Percentiles rank a stretch among this genome's conserved stretches.
These are phyloP conservation scores for Caulochytrium protostelioides DNA, from an alignment of 371 early-diverging fungal genomes.

Conservation along the genomic window DNA sequence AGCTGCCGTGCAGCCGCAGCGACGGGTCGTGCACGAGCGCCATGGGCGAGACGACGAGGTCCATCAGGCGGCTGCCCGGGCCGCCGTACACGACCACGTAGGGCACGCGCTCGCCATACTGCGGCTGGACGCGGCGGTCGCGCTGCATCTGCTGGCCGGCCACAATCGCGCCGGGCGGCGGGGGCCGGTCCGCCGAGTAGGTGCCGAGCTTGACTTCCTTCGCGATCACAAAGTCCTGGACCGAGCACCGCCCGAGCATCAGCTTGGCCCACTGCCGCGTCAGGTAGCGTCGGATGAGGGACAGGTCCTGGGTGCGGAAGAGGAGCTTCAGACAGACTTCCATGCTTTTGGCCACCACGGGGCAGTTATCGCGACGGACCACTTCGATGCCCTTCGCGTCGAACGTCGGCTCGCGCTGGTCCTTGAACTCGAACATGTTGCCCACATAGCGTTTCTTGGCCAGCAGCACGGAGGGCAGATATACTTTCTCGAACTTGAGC, in stretches of 20 bases:
- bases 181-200: slow-evolving; percentile 27
- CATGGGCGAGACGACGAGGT: slow-evolving; percentile 45
- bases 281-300: slow-evolving; percentile 47
- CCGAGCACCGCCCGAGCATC: slow-evolving; percentile 33
- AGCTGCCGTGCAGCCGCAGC: slow-evolving; percentile 42
- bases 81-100: slow-evolving; percentile 55
- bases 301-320: slow-evolving; percentile 55
- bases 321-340: slow-evolving; percentile 52
- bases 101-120: slow-evolving; percentile 69
- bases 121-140: slow-evolving; percentile 51
- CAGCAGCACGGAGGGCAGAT: slow-evolving; percentile 59
- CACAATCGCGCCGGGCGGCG: slow-evolving; percentile 56
- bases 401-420: slow-evolving; percentile 41
- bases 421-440: slow-evolving; percentile 41
- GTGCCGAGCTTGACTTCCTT: slow-evolving; percentile 56
- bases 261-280: slow-evolving; percentile 46
- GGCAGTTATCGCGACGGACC: slow-evolving; percentile 65
- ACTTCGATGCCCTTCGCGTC: slow-evolving; percentile 92
- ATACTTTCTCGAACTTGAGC: slow-evolving; percentile 77
- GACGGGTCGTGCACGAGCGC: slow-evolving; percentile 32
- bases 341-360: slow-evolving; percentile 49
- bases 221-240: slow-evolving; percentile 62
- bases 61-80: slow-evolving; percentile 39
- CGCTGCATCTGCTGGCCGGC: slow-evolving; percentile 35
- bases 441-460: slow-evolving; percentile 84